phyloP scores from a whole-genome alignment of 106 monocot genomes.

The Dioscorea alata region DNA sequence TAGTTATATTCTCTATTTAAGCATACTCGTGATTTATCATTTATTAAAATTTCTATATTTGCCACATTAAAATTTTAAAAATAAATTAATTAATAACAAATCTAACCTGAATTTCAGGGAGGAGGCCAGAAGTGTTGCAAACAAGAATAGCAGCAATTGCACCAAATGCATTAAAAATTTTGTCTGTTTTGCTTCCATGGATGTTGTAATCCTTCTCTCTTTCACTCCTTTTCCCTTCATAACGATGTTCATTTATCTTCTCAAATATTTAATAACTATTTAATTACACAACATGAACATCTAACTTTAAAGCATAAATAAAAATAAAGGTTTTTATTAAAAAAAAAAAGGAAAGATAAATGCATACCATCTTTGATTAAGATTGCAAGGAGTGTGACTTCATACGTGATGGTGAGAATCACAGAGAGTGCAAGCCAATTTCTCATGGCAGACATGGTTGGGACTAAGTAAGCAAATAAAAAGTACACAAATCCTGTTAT shows the following conservation, averaged over 20 bases:
- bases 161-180: slow-evolving; percentile 48
- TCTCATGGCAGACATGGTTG: slow-evolving; percentile 48
- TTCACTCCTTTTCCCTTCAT: slow-evolving; percentile 20
- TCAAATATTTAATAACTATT: not conserved
- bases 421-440: slow-evolving; percentile 46
- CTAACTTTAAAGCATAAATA: not conserved
- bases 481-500: slow-evolving; percentile 3
- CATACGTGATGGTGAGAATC: slow-evolving; percentile 24
- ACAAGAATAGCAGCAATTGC: slow-evolving; percentile 55
- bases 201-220: slow-evolving; percentile 34
- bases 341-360: not conserved
- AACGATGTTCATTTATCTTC: not conserved
- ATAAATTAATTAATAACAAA: not conserved
- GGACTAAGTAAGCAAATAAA: slow-evolving; percentile 33
- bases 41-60: too few relatives aligned
- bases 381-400: slow-evolving; percentile 24
- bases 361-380: slow-evolving; percentile 42
- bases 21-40: too few relatives aligned
- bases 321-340: too few relatives aligned
- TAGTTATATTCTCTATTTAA: too few relatives aligned
- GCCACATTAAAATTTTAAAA: not conserved
- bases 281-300: not conserved
- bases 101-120: slow-evolving; percentile 65
- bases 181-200: slow-evolving; percentile 23
- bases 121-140: slow-evolving; percentile 43